Percentiles rank a stretch among this genome's conserved stretches.
These are phyloP conservation scores for Ophiostoma sp. DNA, from an alignment of 2,329 filamentous ascomycete species.

Conservation along the genomic window DNA sequence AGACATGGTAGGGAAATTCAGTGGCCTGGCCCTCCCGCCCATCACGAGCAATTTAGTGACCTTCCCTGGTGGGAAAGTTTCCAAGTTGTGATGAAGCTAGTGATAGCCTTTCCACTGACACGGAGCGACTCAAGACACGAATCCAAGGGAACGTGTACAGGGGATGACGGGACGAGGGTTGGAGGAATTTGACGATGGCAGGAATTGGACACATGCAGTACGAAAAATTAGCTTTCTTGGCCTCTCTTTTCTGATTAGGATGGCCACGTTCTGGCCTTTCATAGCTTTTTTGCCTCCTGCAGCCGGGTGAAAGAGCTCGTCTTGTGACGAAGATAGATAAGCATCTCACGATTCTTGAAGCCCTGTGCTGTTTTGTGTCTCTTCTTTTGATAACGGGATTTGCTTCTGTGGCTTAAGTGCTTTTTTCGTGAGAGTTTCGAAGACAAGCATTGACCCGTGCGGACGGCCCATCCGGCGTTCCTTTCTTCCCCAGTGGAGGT, in stretches of 20 bases:
- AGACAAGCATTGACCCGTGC: slow-evolving; percentile 2
- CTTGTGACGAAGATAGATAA: background rate
- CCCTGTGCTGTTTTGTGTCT: background rate
- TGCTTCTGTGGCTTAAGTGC: background rate
- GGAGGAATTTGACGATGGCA: background rate
- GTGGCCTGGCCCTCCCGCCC: background rate
- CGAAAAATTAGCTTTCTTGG: background rate
- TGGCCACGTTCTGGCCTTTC: background rate
- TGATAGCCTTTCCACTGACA: background rate
- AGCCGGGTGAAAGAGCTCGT: background rate
- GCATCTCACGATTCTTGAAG: background rate
- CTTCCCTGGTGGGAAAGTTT: background rate
- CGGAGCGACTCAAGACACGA: slow-evolving; percentile 1
- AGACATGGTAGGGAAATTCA: background rate
- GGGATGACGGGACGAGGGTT: background rate
- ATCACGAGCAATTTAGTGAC: background rate
- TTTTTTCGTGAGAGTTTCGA: too few relatives aligned
- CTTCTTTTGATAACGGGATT: background rate
- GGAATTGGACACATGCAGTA: background rate
- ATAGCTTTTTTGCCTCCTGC: background rate
- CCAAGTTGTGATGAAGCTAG: background rate
- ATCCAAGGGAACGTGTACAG: background rate
- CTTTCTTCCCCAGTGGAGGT: background rate
- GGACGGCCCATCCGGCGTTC: background rate
- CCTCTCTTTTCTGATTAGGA: too few relatives aligned